Evolutionary conservation across 352 stramenopile species (phyloP).

Genomic region (Phytophthora cryptogea): DNA sequence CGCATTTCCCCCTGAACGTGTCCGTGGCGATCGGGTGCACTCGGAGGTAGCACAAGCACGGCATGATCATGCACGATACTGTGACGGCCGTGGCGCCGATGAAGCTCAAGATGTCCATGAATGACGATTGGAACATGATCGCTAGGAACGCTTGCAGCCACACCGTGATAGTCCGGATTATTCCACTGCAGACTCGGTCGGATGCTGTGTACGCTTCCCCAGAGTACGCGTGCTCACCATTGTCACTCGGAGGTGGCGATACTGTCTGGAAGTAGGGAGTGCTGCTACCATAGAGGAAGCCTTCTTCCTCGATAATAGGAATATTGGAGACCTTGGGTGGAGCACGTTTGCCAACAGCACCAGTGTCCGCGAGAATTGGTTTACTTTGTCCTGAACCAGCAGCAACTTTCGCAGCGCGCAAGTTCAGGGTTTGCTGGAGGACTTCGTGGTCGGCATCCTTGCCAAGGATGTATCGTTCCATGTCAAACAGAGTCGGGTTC

Average conservation of each 20-base stretch:
- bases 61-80: constrained; percentile 80
- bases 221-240: neutral
- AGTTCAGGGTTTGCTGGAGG: constrained; percentile 48
- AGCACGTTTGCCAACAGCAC: constrained; percentile 5
- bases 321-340: constrained; percentile 24
- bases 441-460: constrained; percentile 67
- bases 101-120: constrained; percentile 67
- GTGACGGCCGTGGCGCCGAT: constrained; percentile 70
- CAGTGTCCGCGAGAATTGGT: constrained; percentile 40
- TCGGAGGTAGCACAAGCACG: constrained; percentile 74
- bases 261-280: constrained; percentile 42
- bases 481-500: constrained; percentile 65
- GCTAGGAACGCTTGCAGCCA: constrained; percentile 55
- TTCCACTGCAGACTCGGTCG: constrained; percentile 51
- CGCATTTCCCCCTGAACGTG: constrained; percentile 51
- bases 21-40: constrained; percentile 59
- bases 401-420: constrained; percentile 35
- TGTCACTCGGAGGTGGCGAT: constrained; percentile 34
- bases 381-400: constrained; percentile 29
- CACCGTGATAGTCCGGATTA: constrained; percentile 57
- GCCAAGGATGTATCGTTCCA: constrained; percentile 62
- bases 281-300: constrained; percentile 51
- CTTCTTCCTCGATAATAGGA: constrained; percentile 49
- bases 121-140: constrained; percentile 75
- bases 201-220: constrained; percentile 39